Base-by-base conservation (phyloP, 1,139 yeast genomes). In the Geotrichum phurueaensis region DNA sequence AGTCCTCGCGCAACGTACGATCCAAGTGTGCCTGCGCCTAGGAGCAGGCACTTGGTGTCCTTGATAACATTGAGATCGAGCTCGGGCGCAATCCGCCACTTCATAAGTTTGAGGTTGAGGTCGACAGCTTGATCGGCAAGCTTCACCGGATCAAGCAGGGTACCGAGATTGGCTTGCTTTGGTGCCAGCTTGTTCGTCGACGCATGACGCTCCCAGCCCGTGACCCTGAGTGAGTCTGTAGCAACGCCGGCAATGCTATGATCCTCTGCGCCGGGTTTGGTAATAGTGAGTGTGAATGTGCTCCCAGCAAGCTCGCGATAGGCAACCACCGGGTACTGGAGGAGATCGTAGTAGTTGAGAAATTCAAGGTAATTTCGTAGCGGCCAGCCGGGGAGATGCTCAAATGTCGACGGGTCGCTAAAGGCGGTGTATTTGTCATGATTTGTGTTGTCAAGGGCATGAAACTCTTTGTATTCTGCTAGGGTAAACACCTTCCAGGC, bases 21-120 rank as follows among this genome's bases (percentile, higher is more conserved):
- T 0, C 99, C 99, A 15, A 95, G 78, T 1, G 99, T 95, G 3
- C 99, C 99, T 0, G 99, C 89, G 0, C 99, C 99, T n/a, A 94
- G 78, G 20, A 94, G 76, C 53, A 94, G 74, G 47, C 92, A 87
- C 65, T 80, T 85, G 29, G 86, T 82, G 15, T 74, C 64, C 64
- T 83, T 82, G 29, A 94, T 77, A 1, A 76, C 70, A 7, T 88
- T 91, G 57, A 94, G 77, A 68, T 94, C 81, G 7, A 94, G 71
- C 10, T 84, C 81, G 0, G 99, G 98, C 0, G 91, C 92, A 33
- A 94, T 82, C 66, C 99, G 80, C 99, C 99, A 94, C 72, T 91
- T 91, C 99, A 94, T 95, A 53, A 94, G 78, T 73, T 89, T 89
- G 65, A 95, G 77, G 69, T 94, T 94, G 62, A 94, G 78, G 71